Percentiles rank a stretch among this genome's conserved stretches.
Evolutionary conservation across 2,329 filamentous ascomycete genomes (phyloP).

Genomic region (Pseudocercospora macadamiae): DNA sequence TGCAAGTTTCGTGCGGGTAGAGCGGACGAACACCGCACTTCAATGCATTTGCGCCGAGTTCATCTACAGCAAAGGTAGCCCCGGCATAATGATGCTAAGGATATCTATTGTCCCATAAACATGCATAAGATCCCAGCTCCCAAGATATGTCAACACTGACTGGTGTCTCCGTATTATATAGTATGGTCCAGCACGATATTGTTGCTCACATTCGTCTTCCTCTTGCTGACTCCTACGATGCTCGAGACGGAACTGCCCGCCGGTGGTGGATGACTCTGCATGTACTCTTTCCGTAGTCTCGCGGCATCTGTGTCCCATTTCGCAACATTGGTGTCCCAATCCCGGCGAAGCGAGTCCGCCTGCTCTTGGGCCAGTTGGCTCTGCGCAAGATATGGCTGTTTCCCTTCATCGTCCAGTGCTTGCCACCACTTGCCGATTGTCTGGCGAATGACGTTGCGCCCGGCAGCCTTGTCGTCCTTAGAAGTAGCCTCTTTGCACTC

Average conservation of each 20-base stretch:
- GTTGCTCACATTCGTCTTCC: slow-evolving; percentile 39
- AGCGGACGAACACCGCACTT: no score
- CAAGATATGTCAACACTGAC: background rate
- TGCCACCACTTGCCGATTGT: slow-evolving; percentile 93
- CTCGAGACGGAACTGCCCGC: slow-evolving; percentile 8
- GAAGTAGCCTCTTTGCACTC: slow-evolving; percentile 62
- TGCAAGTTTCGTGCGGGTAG: no score
- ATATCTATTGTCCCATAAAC: background rate
- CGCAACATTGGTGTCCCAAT: slow-evolving; percentile 64
- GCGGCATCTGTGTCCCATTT: slow-evolving; percentile 73
- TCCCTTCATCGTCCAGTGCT: slow-evolving; percentile 69
- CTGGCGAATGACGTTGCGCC: slow-evolving; percentile 74
- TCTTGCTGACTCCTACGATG: slow-evolving; percentile 31
- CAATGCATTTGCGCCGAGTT: no score
- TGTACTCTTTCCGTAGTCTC: slow-evolving; percentile 48
- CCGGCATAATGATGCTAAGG: no score
- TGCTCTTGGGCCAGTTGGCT: slow-evolving; percentile 70
- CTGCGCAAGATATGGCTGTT: slow-evolving; percentile 75
- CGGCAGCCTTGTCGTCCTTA: slow-evolving; percentile 66
- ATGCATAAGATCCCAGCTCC: background rate
- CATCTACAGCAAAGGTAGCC: background rate
- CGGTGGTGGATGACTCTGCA: slow-evolving; percentile 32
- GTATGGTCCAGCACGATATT: slow-evolving; percentile 35
- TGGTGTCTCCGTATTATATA: background rate
- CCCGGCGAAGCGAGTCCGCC: slow-evolving; percentile 61